Percentiles rank a stretch among this genome's conserved stretches.
Evolutionary conservation across 768 basidiomycete genomes (phyloP).

Genomic region (Kwoniella sp.): DNA sequence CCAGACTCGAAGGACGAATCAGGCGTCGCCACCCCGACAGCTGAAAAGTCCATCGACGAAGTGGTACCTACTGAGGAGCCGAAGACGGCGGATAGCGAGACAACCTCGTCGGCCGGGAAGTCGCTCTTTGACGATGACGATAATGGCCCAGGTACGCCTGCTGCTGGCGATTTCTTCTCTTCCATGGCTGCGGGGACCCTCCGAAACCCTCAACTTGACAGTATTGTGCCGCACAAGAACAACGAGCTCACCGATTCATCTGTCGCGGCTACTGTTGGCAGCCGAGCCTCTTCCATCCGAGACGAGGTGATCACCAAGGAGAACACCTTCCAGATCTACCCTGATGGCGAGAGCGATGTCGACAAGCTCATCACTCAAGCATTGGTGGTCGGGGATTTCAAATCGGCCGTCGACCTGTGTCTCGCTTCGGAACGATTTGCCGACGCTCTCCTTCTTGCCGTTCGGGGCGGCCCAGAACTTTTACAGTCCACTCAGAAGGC

Average conservation of each 20-base stretch:
- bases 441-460: slow-evolving; percentile 89
- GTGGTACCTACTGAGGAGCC: slow-evolving; percentile 12
- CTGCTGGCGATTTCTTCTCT: slow-evolving; percentile 74
- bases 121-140: slow-evolving; percentile 80
- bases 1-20: slow-evolving; percentile 47
- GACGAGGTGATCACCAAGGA: slow-evolving; percentile 62
- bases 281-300: slow-evolving; percentile 73
- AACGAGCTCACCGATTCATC: slow-evolving; percentile 76
- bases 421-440: slow-evolving; percentile 83
- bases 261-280: slow-evolving; percentile 92
- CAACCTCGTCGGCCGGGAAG: slow-evolving; percentile 59
- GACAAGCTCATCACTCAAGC: slow-evolving; percentile 87
- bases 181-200: slow-evolving; percentile 58
- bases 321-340: slow-evolving; percentile 86
- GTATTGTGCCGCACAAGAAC: slow-evolving; percentile 66
- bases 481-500: slow-evolving; percentile 83
- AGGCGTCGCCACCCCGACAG: slow-evolving; percentile 42
- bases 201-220: slow-evolving; percentile 53
- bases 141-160: slow-evolving; percentile 59
- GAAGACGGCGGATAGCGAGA: slow-evolving; percentile 15
- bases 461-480: slow-evolving; percentile 81
- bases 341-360: slow-evolving; percentile 75
- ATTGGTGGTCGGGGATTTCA: slow-evolving; percentile 91
- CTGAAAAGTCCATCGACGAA: slow-evolving; percentile 48
- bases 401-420: slow-evolving; percentile 84